phyloP scores from a whole-genome alignment of 352 stramenopile genomes.

The Phytophthora idaei region DNA sequence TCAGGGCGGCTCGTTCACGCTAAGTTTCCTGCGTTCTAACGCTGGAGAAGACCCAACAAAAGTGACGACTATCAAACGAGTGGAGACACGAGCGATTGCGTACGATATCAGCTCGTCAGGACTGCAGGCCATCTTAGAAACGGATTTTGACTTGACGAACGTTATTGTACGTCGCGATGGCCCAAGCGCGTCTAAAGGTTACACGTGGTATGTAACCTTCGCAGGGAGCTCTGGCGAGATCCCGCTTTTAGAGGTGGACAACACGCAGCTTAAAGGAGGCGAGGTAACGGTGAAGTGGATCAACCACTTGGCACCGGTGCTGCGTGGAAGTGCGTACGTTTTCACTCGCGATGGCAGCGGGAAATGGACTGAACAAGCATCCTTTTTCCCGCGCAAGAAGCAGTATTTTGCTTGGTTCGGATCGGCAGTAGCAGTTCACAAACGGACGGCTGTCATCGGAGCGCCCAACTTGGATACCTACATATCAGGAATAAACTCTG shows the following conservation, averaged over 20 bases:
- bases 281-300: constrained; percentile 49
- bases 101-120: constrained; percentile 50
- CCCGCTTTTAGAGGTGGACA: constrained; percentile 62
- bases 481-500: constrained; percentile 90
- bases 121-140: constrained; percentile 63
- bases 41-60: constrained; percentile 19
- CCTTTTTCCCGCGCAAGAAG: constrained; percentile 90
- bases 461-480: constrained; percentile 93
- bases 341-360: constrained; percentile 60
- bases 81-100: constrained; percentile 57
- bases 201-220: constrained; percentile 90
- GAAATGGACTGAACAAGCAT: constrained; percentile 91
- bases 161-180: constrained; percentile 74
- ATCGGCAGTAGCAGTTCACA: constrained; percentile 77
- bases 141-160: constrained; percentile 72
- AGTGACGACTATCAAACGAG: constrained; percentile 22
- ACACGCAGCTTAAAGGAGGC: constrained; percentile 29
- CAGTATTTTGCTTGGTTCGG: constrained; percentile 93
- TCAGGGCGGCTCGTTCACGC: constrained; percentile 49
- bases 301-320: constrained; percentile 55
- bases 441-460: constrained; percentile 88
- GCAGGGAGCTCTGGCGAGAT: constrained; percentile 55
- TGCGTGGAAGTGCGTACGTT: constrained; percentile 69
- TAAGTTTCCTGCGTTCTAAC: constrained; percentile 49
- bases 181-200: constrained; percentile 51